phyloP scores from a whole-genome alignment of 1,139 yeast species.

The Taphrina communis region DNA sequence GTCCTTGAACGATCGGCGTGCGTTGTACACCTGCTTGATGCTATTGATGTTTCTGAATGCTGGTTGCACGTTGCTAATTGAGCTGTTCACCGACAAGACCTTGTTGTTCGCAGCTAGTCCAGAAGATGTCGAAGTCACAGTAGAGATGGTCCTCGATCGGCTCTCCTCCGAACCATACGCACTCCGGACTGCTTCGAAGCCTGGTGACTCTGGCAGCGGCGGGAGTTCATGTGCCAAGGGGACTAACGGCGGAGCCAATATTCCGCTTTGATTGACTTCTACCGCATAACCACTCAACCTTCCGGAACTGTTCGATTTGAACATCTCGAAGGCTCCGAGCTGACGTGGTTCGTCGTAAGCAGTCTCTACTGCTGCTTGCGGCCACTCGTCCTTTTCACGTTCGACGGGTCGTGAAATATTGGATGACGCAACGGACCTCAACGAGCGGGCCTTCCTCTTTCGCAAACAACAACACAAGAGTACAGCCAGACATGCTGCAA shows the following conservation, averaged over 20 bases:
- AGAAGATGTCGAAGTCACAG: conserved; percentile 24
- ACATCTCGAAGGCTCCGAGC: conserved; percentile 43
- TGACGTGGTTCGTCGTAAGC: conserved; percentile 42
- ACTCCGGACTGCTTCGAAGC: conserved; percentile 36
- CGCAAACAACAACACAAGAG: conserved; percentile 35
- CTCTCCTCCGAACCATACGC: conserved; percentile 38
- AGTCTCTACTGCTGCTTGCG: conserved; percentile 23
- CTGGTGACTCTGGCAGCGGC: conserved; percentile 37
- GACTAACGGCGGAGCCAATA: conserved; percentile 15
- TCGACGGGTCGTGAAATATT: conserved; percentile 41
- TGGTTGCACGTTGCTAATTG: conserved; percentile 14
- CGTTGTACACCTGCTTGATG: conserved; percentile 15
- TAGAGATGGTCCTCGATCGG: conserved; percentile 19
- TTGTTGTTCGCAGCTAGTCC: conserved; percentile 4
- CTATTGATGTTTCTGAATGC: conserved; percentile 1
- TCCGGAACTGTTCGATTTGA: conserved; percentile 42
- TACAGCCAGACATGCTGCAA: conserved; percentile 23
- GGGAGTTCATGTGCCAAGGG: conserved; percentile 36
- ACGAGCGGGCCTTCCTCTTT: conserved; percentile 13
- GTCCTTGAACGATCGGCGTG: conserved; percentile 28
- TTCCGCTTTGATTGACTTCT: conserved; percentile 34
- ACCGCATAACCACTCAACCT: conserved; percentile 44
- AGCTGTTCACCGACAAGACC: conserved; percentile 22
- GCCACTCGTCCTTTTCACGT: conserved; percentile 39
- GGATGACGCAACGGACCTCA: conserved; percentile 20